Evolutionary conservation across 2,329 filamentous ascomycete species (phyloP).

Genomic region (Cladosporium sp.): DNA sequence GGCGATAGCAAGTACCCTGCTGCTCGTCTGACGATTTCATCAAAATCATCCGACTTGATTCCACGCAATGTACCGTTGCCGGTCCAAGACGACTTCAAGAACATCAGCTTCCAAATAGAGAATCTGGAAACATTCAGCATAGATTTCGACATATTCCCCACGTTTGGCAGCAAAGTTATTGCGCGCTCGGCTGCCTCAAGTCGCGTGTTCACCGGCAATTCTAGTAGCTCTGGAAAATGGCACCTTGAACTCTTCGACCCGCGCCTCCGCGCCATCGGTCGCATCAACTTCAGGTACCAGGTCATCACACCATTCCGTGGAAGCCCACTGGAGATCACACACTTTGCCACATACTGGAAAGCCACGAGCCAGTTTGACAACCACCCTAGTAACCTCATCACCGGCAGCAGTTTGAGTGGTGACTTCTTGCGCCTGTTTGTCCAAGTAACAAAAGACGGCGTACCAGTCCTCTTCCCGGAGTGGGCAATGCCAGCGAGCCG

Average conservation of each 20-base stretch:
- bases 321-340: conserved; percentile 89
- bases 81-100: conserved; percentile 90
- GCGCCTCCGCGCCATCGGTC: conserved; percentile 82
- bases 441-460: conserved; percentile 81
- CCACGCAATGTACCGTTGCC: conserved; percentile 93
- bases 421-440: conserved; percentile 90
- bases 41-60: conserved; percentile 91
- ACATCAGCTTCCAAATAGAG: conserved; percentile 94
- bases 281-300: conserved; percentile 90
- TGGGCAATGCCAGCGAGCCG: conserved; percentile 58
- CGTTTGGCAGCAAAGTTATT: conserved; percentile 95
- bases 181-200: conserved; percentile 91
- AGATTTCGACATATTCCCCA: conserved; percentile 96
- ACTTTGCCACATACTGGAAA: conserved; percentile 99
- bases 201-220: conserved; percentile 72
- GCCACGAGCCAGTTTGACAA: conserved; percentile 89
- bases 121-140: conserved; percentile 88
- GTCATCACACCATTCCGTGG: conserved; percentile 95
- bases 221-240: conserved; percentile 73
- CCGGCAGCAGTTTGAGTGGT: conserved; percentile 91
- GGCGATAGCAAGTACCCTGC: conserved; percentile 96
- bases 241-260: conserved; percentile 91
- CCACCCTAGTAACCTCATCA: conserved; percentile 81
- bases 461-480: conserved; percentile 81
- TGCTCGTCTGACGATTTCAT: conserved; percentile 90